Conservation (phyloP, 2,329 filamentous ascomycete genomes). For the Endocalyx cinctus region DNA sequence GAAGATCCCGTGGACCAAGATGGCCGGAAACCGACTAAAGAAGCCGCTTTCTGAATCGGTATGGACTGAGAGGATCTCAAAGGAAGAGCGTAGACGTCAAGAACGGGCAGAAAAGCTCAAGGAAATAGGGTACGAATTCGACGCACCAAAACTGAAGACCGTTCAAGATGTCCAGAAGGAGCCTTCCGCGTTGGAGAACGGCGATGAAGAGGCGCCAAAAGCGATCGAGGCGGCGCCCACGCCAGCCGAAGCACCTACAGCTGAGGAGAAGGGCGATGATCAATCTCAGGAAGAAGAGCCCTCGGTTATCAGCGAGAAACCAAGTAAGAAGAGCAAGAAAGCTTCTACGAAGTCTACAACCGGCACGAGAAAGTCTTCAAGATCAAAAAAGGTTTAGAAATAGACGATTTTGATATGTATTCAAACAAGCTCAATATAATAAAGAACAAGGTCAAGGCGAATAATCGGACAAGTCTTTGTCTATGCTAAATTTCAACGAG, state of each 20-base stretch:
- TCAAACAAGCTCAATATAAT: too few species aligned
- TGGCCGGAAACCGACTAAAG: conserved; percentile 71
- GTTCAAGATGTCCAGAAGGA: conserved; percentile 35
- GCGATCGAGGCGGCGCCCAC: conserved; percentile 33
- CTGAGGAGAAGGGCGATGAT: conserved; percentile 16
- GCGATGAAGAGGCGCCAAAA: conserved; percentile 30
- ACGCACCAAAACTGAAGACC: conserved; percentile 65
- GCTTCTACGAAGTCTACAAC: conserved; percentile 30
- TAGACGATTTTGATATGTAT: conserved; percentile 4
- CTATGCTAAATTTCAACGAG: too few species aligned
- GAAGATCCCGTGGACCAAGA: conserved; percentile 79
- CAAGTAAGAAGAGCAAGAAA: conserved; percentile 19
- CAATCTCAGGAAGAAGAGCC: conserved; percentile 16
- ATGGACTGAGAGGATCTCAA: conserved; percentile 74
- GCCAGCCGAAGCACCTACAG: conserved; percentile 23
- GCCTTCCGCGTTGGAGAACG: conserved; percentile 31
- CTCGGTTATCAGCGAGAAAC: conserved; percentile 21
- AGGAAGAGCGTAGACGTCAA: conserved; percentile 66
- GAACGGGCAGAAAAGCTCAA: conserved; percentile 71
- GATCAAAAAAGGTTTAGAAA: conserved; percentile 35
- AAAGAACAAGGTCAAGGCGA: too few species aligned
- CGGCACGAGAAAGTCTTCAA: too few species aligned
- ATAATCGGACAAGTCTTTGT: too few species aligned
- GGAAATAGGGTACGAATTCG: conserved; percentile 78
- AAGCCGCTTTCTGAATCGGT: conserved; percentile 66